Evolutionary conservation across 1,284 basidiomycete genomes (phyloP).

Genomic region (Cryptococcus sp.): DNA sequence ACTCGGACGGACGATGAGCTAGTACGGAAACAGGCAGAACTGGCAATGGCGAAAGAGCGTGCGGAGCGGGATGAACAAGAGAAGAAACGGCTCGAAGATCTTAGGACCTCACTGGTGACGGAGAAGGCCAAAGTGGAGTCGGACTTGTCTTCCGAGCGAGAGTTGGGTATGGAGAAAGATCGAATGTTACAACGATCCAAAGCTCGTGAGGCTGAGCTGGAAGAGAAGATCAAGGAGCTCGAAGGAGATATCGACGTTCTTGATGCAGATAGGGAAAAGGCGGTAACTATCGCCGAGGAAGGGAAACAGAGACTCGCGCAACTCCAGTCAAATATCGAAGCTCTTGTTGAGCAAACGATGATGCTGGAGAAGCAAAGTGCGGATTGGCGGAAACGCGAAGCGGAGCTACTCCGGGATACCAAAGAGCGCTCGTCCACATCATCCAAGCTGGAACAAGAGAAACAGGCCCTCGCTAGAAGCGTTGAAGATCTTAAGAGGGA

Average conservation of each 20-base stretch:
- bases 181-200: conserved; percentile 80
- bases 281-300: conserved; percentile 44
- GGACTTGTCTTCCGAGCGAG: conserved; percentile 78
- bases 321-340: conserved; percentile 62
- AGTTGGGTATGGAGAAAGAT: conserved; percentile 80
- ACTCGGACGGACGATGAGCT: conserved; percentile 93
- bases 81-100: conserved; percentile 72
- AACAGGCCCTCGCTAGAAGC: conserved; percentile 63
- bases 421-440: conserved; percentile 36
- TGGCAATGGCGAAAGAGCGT: conserved; percentile 69
- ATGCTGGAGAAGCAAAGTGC: conserved; percentile 74
- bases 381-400: conserved; percentile 66
- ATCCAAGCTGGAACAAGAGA: conserved; percentile 55
- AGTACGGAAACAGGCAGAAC: conserved; percentile 81
- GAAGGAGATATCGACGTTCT: conserved; percentile 81
- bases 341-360: conserved; percentile 79
- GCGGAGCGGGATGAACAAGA: conserved; percentile 83
- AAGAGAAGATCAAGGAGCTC: conserved; percentile 78
- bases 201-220: conserved; percentile 76
- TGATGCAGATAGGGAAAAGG: conserved; percentile 81
- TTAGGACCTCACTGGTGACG: conserved; percentile 74
- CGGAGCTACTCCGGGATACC: conserved; percentile 57
- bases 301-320: conserved; percentile 32
- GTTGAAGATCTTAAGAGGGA: conserved; percentile 73
- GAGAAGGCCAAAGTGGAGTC: conserved; percentile 81